These are phyloP conservation scores for Populus trichocarpa DNA, from an alignment of 441 rosid genomes.

Conservation along the genomic window DNA sequence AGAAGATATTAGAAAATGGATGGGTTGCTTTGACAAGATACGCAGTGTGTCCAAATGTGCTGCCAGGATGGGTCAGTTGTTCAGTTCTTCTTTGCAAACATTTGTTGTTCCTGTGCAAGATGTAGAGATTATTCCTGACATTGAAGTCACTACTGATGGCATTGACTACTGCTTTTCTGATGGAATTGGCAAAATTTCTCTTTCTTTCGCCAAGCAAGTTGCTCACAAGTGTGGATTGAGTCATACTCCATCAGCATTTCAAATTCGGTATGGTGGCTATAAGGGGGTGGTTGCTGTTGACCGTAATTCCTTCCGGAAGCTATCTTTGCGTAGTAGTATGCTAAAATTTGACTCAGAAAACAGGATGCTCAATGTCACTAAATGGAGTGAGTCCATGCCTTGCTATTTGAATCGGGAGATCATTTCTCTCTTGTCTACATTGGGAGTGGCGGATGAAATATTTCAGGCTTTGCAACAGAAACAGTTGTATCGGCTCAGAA, in stretches of 20 bases:
- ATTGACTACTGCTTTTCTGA: constrained; percentile 83
- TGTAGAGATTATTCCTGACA: constrained; percentile 75
- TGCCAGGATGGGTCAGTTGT: constrained; percentile 97
- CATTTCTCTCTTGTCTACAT: constrained; percentile 71
- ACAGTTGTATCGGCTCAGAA: constrained; percentile 56
- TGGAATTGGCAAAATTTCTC: constrained; percentile 92
- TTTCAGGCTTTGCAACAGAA: constrained; percentile 59
- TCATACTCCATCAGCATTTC: constrained; percentile 88
- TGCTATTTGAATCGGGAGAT: constrained; percentile 91
- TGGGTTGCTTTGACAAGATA: constrained; percentile 90
- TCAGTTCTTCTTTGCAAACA: constrained; percentile 82
- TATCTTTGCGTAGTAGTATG: constrained; percentile 85
- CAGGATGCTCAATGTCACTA: constrained; percentile 88
- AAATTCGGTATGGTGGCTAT: constrained; percentile 92
- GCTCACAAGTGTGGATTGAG: constrained; percentile 74
- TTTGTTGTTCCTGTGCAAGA: constrained; percentile 63
- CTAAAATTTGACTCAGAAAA: constrained; percentile 73
- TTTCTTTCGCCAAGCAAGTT: constrained; percentile 65
- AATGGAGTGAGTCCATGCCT: constrained; percentile 76
- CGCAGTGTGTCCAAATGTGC: constrained; percentile 88
- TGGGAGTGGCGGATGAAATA: constrained; percentile 64
- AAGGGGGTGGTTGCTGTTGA: constrained; percentile 92
- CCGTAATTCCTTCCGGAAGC: constrained; percentile 64
- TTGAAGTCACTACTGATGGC: constrained; percentile 67
- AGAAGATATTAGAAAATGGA: constrained; percentile 82